Conservation (phyloP, 2,329 filamentous ascomycete genomes). For the Epicoccum sorghinum region DNA sequence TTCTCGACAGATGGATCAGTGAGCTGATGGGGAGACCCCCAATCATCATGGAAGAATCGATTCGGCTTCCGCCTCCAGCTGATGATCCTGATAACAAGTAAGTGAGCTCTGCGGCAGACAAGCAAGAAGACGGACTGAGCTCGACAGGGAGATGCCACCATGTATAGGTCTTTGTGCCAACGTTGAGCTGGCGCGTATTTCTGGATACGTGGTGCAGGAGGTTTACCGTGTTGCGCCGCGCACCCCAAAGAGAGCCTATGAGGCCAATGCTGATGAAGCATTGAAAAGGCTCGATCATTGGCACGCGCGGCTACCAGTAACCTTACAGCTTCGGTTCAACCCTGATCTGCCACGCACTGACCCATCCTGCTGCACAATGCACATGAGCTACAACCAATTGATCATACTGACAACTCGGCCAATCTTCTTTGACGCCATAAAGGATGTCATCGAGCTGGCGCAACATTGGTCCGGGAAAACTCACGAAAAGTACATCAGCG, state of each 20-base stretch:
- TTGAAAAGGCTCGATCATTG: conserved; percentile 30
- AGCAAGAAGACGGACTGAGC: conserved; percentile 5
- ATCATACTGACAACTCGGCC: conserved; percentile 34
- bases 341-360: conserved; percentile 17
- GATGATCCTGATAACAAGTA: conserved; percentile 26
- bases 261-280: conserved; percentile 24
- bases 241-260: conserved; percentile 8
- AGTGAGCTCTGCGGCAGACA: conserved; percentile 8
- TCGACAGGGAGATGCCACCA: conserved; percentile 26
- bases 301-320: conserved; percentile 23
- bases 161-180: conserved; percentile 32
- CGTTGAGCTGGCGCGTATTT: conserved; percentile 30
- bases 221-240: conserved; percentile 32
- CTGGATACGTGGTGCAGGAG: conserved; percentile 35
- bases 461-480: conserved; percentile 19
- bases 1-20: conserved; percentile 37
- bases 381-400: conserved; percentile 35
- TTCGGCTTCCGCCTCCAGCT: conserved; percentile 29
- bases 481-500: conserved; percentile 19
- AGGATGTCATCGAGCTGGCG: conserved; percentile 25
- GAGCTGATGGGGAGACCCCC: conserved; percentile 36
- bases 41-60: conserved; percentile 33
- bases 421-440: conserved; percentile 30
- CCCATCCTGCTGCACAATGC: conserved; percentile 28
- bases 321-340: conserved; percentile 16